phyloP scores from a whole-genome alignment of 805 yeast genomes.

The Saccharomyces mikatae region DNA sequence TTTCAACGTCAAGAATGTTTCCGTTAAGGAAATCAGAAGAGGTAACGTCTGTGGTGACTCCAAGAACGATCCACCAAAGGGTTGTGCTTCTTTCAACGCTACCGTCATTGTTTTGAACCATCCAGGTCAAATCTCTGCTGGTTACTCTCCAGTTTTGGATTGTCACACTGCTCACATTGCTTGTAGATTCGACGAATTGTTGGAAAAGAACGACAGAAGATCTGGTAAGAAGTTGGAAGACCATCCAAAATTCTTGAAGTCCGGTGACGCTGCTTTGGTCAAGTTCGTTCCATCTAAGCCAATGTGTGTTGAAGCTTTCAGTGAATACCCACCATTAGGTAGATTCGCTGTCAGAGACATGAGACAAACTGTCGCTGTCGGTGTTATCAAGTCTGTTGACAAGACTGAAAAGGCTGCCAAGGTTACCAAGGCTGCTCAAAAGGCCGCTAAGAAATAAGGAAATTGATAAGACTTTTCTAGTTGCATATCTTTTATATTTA shows the following conservation, averaged over 20 bases:
- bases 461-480: background rate
- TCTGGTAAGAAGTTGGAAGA: conserved; percentile 88
- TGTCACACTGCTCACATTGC: conserved; percentile 90
- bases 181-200: conserved; percentile 72
- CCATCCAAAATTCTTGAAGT: conserved; percentile 85
- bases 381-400: conserved; percentile 94
- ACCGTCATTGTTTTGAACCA: conserved; percentile 84
- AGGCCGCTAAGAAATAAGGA: conserved; percentile 30
- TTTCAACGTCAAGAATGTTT: conserved; percentile 84
- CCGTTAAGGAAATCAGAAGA: conserved; percentile 83
- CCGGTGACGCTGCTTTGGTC: conserved; percentile 95
- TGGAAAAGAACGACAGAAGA: conserved; percentile 84
- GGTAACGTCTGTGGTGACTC: conserved; percentile 92
- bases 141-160: conserved; percentile 87
- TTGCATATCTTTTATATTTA: background rate
- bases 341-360: conserved; percentile 98
- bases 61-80: conserved; percentile 82
- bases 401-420: conserved; percentile 81
- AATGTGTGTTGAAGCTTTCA: conserved; percentile 90
- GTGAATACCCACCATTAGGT: conserved; percentile 94
- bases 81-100: conserved; percentile 71
- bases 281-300: conserved; percentile 83
- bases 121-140: conserved; percentile 86
- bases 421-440: conserved; percentile 89
- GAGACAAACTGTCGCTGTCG: conserved; percentile 99